phyloP scores from a whole-genome alignment of 164 flowering plant species.

The Annona cherimola region DNA sequence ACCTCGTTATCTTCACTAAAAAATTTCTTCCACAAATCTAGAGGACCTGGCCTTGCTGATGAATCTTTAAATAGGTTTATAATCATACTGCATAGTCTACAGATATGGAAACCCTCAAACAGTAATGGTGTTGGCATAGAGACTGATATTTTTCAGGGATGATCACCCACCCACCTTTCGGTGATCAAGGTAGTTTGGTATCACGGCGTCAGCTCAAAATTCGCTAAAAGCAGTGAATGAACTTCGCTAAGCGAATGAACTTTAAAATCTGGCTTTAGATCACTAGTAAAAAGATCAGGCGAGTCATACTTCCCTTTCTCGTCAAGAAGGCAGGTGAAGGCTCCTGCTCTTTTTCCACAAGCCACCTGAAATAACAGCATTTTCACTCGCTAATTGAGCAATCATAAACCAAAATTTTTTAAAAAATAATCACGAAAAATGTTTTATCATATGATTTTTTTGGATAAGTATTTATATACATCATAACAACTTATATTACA shows the following conservation, averaged over 20 bases:
- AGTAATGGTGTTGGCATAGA: not conserved
- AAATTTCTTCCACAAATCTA: not conserved
- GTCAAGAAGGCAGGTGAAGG: conserved; percentile 85
- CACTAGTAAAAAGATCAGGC: conserved; percentile 40
- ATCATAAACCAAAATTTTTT: not conserved
- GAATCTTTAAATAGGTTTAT: not conserved
- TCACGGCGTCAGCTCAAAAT: conserved; percentile 56
- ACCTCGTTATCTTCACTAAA: not conserved
- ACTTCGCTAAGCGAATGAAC: conserved; percentile 67
- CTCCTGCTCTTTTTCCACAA: conserved; percentile 89
- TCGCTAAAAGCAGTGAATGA: conserved; percentile 40
- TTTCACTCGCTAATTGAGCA: not conserved
- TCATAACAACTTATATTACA: too few relatives aligned
- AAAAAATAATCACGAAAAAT: not conserved
- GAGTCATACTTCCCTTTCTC: conserved; percentile 69
- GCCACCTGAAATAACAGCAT: conserved; percentile 42
- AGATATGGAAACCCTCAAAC: not conserved
- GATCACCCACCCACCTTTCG: not conserved
- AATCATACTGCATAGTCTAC: not conserved
- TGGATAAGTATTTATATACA: not conserved
- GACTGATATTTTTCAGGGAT: not conserved
- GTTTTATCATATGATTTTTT: not conserved
- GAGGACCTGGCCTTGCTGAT: not conserved
- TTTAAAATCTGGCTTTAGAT: conserved; percentile 69
- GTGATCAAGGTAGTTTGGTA: not conserved